Evolutionary conservation across 176 grass and related monocot species (phyloP).

Genomic region (Leersia perrieri): DNA sequence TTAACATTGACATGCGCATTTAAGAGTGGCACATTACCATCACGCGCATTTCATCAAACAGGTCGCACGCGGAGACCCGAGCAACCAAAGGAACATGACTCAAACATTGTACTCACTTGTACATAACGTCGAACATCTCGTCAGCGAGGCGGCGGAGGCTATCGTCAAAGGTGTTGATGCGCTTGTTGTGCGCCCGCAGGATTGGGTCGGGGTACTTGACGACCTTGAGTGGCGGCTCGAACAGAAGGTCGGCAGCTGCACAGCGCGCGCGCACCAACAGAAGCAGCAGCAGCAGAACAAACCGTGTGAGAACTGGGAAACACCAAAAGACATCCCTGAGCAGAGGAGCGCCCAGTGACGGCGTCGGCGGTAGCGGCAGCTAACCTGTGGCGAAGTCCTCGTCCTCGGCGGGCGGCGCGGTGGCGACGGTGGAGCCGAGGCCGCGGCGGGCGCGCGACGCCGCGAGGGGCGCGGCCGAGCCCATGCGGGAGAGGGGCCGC

Average conservation of each 20-base stretch:
- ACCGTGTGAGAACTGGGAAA: neutral
- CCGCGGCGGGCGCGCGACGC: slow-evolving; percentile 38
- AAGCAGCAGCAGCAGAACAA: neutral
- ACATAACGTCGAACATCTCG: slow-evolving; percentile 98
- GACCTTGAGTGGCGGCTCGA: slow-evolving; percentile 70
- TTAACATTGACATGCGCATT: neutral
- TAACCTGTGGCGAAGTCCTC: slow-evolving; percentile 71
- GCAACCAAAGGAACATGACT: neutral
- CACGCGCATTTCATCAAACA: slow-evolving; percentile 10
- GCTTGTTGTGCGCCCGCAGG: slow-evolving; percentile 78
- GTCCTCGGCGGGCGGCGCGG: slow-evolving; percentile 24
- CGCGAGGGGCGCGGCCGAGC: slow-evolving; percentile 31
- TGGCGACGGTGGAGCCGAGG: slow-evolving; percentile 26
- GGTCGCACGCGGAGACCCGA: neutral
- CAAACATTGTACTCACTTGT: slow-evolving; percentile 62
- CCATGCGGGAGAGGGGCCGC: neutral
- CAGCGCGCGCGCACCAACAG: neutral
- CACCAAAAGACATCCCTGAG: neutral
- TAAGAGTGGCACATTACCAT: neutral
- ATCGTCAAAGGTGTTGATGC: slow-evolving; percentile 69
- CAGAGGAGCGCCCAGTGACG: neutral
- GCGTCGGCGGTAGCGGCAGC: neutral
- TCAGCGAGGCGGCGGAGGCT: slow-evolving; percentile 64
- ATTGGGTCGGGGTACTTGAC: slow-evolving; percentile 83
- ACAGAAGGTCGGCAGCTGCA: slow-evolving; percentile 78